phyloP scores from a whole-genome alignment of 306 rosid genomes.

The Lablab purpureus region DNA sequence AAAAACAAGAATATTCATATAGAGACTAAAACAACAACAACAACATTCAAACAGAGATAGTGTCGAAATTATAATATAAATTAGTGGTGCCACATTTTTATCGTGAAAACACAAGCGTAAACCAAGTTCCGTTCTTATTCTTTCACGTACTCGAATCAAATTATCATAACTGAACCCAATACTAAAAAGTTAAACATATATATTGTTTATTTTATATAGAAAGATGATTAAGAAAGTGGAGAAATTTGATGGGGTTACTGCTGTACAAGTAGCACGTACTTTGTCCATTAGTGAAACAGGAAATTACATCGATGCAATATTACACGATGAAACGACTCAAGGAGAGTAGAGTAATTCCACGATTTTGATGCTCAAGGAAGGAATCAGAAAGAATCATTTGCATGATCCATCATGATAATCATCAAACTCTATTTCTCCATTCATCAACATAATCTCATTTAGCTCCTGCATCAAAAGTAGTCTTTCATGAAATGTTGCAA shows the following conservation, averaged over 20 bases:
- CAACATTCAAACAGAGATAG: neutral
- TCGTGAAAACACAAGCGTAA: neutral
- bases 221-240: neutral
- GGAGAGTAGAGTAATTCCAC: slow-evolving; percentile 9
- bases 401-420: slow-evolving; percentile 58
- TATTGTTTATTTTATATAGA: neutral
- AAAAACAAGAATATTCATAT: too few relatives aligned
- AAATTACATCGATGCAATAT: slow-evolving; percentile 29
- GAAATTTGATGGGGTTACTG: slow-evolving; percentile 34
- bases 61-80: neutral
- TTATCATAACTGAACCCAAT: neutral
- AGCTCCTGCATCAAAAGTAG: slow-evolving; percentile 60
- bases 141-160: neutral
- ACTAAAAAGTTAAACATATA: neutral
- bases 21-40: too few relatives aligned
- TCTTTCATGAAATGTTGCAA: slow-evolving; percentile 27
- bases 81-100: neutral
- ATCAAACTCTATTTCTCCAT: slow-evolving; percentile 58
- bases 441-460: slow-evolving; percentile 46
- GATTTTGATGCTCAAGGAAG: neutral
- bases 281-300: slow-evolving; percentile 39
- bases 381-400: slow-evolving; percentile 45
- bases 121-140: neutral
- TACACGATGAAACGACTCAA: slow-evolving; percentile 40
- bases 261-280: slow-evolving; percentile 32